A percentile compares a stretch with the other conserved stretches of the same genome.
These are phyloP conservation scores for Dichomitus squalens DNA, from an alignment of 1,284 basidiomycete genomes.

Conservation along the genomic window DNA sequence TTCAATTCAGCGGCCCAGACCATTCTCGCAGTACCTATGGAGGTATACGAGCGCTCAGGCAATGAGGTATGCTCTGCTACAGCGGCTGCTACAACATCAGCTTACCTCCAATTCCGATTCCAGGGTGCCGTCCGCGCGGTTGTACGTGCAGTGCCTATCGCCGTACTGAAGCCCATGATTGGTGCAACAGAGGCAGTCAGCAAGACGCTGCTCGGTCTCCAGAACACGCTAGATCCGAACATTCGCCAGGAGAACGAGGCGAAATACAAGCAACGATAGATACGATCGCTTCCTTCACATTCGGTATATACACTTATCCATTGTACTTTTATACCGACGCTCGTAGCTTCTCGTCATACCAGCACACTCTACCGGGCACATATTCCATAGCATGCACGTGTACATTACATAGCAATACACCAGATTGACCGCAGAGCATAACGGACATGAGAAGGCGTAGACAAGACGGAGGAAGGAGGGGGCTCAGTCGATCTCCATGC, in stretches of 20 bases:
- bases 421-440: slow-evolving; percentile 22
- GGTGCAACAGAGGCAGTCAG: slow-evolving; percentile 95
- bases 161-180: slow-evolving; percentile 95
- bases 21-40: slow-evolving; percentile 98
- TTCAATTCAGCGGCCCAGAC: slow-evolving; percentile 95
- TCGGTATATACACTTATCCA: slow-evolving; percentile 2
- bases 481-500: slow-evolving; percentile 75
- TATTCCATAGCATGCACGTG: slow-evolving; percentile 26
- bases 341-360: slow-evolving; percentile 21
- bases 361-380: slow-evolving; percentile 24
- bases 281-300: not conserved
- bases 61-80: slow-evolving; percentile 64
- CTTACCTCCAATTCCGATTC: slow-evolving; percentile 8
- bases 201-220: slow-evolving; percentile 91
- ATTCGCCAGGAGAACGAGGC: slow-evolving; percentile 80
- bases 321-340: slow-evolving; percentile 18
- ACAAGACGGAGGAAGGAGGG: not conserved
- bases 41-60: slow-evolving; percentile 92
- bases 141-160: slow-evolving; percentile 94
- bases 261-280: slow-evolving; percentile 82
- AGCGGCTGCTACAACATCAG: not conserved
- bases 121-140: slow-evolving; percentile 92
- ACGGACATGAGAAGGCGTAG: slow-evolving; percentile 11
- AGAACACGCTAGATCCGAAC: slow-evolving; percentile 87
- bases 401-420: slow-evolving; percentile 27